Evolutionary conservation across 768 basidiomycete genomes (phyloP), one percentile per base, ranked within the genome.

Genomic region (Leucocoprinus leucothites): DNA sequence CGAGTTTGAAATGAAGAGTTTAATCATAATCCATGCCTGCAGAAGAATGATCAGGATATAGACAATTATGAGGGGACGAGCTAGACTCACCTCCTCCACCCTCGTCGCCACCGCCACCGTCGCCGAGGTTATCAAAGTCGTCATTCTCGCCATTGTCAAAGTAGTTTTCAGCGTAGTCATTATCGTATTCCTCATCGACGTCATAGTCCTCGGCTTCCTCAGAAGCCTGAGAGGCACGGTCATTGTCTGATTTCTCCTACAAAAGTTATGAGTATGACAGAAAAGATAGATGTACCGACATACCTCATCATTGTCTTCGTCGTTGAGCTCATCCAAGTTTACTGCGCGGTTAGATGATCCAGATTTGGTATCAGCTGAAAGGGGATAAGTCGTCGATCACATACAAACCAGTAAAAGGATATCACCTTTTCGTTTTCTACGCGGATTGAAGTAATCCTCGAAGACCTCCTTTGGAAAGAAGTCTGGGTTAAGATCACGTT

Each of bases 91-190:
- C 67, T 61, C 82, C 84, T 56, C 82, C 87, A 36, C 82, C 86
- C 26, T 81, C 87, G 38, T 80, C 87, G 16, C 81, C 89, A 3
- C 79, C 88, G 9, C 78, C 86, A 0, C 82, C 86, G 8, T 81
- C 91, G 4, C 86, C 89, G 19, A 89, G 67, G 62, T 91, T 86
- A 62, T 94, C 91, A 52, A 80, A 68, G 63, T 93, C 89, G 50
- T 93, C 91, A 3, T 77, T 85, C 69, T 92, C 91, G 16, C 91
- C 91, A 51, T 91, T 92, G 67, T 94, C 91, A 65, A 94, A 94
- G 76, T 94, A 93, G 65, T 94, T 91, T 58, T 89, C 87, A 2
- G 87, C 91, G 58, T 94, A 94, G 59, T 94, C 91, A 60, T 94
- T 92, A 68, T 93, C 91, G 64, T 93, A 91, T 62, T 92, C 91